phyloP scores from a whole-genome alignment of 2,329 filamentous ascomycete genomes.

The Fusarium palustre region DNA sequence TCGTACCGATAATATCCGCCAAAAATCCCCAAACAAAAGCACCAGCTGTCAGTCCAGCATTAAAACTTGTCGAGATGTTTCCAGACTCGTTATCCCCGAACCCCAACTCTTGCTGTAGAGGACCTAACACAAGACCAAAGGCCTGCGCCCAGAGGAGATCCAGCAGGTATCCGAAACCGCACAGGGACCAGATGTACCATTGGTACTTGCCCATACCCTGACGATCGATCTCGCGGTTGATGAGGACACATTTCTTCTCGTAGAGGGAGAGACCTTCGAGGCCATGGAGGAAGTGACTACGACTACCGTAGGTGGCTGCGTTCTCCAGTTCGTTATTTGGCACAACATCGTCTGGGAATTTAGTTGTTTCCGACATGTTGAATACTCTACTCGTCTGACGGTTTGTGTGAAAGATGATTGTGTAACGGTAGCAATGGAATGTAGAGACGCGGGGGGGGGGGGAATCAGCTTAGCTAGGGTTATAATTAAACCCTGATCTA shows the following conservation, averaged over 20 bases:
- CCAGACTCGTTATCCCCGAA: constrained; percentile 55
- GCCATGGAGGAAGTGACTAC: neutral
- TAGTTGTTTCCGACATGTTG: neutral
- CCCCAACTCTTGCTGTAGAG: constrained; percentile 67
- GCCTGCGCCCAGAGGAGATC: constrained; percentile 70
- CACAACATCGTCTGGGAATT: neutral
- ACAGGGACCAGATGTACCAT: constrained; percentile 64
- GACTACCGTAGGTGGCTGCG: neutral
- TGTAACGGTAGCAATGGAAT: constrained; percentile 7
- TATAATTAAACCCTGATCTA: neutral
- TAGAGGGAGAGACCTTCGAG: constrained; percentile 48
- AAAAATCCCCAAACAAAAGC: constrained; percentile 68
- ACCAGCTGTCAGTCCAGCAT: constrained; percentile 65
- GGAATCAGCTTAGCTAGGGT: neutral
- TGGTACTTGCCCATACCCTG: constrained; percentile 67
- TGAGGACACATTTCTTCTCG: constrained; percentile 52
- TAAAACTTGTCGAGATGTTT: constrained; percentile 67
- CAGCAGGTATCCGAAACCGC: constrained; percentile 66
- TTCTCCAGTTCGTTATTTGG: neutral
- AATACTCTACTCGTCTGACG: no score
- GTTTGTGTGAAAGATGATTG: neutral
- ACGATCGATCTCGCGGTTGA: constrained; percentile 60
- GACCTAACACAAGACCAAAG: constrained; percentile 65
- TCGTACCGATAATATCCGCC: constrained; percentile 60
- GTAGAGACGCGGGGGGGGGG: neutral